phyloP scores from a whole-genome alignment of 495 filamentous ascomycete species.

The Neurospora sp. region DNA sequence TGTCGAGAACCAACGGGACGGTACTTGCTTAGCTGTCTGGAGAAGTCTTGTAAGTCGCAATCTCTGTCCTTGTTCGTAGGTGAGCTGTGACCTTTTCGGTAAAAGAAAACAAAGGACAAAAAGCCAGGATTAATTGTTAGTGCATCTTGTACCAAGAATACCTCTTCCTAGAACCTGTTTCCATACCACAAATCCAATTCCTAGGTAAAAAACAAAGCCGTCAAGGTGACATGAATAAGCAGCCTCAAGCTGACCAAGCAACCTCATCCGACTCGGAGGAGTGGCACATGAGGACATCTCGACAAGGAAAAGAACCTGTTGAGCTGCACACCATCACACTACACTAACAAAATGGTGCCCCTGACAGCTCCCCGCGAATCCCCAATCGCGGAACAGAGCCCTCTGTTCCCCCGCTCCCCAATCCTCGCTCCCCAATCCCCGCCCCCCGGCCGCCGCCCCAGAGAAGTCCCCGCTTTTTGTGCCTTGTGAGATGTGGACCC shows the following conservation, averaged over 20 bases:
- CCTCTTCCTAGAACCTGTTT: neutral
- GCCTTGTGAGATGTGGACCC: neutral
- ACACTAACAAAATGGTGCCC: neutral
- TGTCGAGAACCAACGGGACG: neutral
- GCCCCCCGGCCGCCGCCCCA: neutral
- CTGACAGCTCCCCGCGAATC: neutral
- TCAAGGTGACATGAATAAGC: neutral
- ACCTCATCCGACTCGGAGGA: neutral
- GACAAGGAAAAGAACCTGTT: neutral
- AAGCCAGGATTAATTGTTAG: neutral
- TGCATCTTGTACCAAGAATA: neutral
- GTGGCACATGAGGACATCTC: neutral
- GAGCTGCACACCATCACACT: neutral
- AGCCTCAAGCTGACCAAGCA: neutral
- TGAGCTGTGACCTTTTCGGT: neutral
- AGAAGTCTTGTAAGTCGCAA: neutral
- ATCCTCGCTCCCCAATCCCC: neutral
- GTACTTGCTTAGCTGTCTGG: neutral
- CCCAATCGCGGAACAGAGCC: neutral
- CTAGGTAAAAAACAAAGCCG: neutral
- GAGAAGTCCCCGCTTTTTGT: neutral
- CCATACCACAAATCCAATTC: neutral
- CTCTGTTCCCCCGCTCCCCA: neutral
- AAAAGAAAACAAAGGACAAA: neutral
- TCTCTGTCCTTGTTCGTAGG: neutral